Evolutionary conservation across 139 green algal genomes (phyloP).

Genomic region (Chlamydomonas sphaeroides): DNA sequence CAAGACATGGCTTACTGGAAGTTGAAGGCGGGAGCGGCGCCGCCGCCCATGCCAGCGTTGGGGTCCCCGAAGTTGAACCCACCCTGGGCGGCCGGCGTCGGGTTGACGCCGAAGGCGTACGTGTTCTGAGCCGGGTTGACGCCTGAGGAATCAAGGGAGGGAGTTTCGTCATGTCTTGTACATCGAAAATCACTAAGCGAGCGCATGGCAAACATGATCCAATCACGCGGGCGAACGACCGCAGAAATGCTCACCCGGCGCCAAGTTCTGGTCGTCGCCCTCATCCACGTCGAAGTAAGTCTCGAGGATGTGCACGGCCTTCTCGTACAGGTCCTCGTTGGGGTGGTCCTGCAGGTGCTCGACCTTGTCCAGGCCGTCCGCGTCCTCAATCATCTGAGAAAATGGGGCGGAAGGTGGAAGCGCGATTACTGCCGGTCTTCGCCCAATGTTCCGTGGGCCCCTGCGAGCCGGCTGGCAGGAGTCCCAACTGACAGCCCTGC

Average conservation of each 20-base stretch:
- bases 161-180: background rate
- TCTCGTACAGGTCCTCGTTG: conserved; percentile 99
- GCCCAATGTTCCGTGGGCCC: too few species aligned
- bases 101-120: conserved; percentile 18
- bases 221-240: background rate
- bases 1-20: conserved; percentile 8
- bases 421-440: too few species aligned
- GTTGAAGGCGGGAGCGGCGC: conserved; percentile 3
- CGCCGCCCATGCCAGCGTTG: background rate
- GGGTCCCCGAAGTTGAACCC: conserved; percentile 50
- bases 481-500: too few species aligned
- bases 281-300: conserved; percentile 97
- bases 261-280: conserved; percentile 95
- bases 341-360: conserved; percentile 82
- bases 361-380: conserved; percentile 98
- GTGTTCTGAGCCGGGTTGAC: conserved; percentile 7
- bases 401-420: too few species aligned
- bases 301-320: conserved; percentile 95
- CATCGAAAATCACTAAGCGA: background rate
- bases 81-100: background rate
- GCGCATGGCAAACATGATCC: background rate
- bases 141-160: background rate
- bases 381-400: conserved; percentile 95
- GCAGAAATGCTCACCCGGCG: conserved; percentile 59
- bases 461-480: too few species aligned